phyloP scores from a whole-genome alignment of 1,284 basidiomycete species.

The Fomitopsis schrenkii region DNA sequence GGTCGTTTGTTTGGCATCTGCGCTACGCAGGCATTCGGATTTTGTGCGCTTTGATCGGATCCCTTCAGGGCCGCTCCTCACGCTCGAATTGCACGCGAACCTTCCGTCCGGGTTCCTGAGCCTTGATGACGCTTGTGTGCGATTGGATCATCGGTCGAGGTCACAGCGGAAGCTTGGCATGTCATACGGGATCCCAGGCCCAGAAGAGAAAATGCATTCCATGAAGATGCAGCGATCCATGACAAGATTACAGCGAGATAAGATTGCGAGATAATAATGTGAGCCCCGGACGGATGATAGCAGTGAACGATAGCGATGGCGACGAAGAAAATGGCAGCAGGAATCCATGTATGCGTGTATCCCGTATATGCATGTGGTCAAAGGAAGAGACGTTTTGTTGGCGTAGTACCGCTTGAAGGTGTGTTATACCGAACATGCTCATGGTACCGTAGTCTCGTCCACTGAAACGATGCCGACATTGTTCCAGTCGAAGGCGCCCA shows the following conservation, averaged over 20 bases:
- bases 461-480: conserved; percentile 1
- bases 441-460: background rate
- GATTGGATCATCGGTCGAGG: no score
- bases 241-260: background rate
- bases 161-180: no score
- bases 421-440: background rate
- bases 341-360: background rate
- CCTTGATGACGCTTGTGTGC: background rate
- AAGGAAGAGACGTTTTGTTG: background rate
- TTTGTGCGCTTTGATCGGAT: background rate
- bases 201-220: background rate
- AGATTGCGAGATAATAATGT: background rate
- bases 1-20: background rate
- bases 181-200: background rate
- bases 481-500: conserved; percentile 3
- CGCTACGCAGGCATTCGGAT: background rate
- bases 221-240: background rate
- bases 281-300: background rate
- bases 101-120: background rate
- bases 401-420: background rate
- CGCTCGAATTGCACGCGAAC: background rate
- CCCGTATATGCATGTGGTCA: background rate
- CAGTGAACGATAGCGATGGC: background rate
- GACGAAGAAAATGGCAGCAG: background rate
- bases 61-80: background rate